A percentile compares a stretch with the other conserved stretches of the same genome.
Conservation (phyloP, 768 basidiomycete genomes). For the Lyophyllum semitale region DNA sequence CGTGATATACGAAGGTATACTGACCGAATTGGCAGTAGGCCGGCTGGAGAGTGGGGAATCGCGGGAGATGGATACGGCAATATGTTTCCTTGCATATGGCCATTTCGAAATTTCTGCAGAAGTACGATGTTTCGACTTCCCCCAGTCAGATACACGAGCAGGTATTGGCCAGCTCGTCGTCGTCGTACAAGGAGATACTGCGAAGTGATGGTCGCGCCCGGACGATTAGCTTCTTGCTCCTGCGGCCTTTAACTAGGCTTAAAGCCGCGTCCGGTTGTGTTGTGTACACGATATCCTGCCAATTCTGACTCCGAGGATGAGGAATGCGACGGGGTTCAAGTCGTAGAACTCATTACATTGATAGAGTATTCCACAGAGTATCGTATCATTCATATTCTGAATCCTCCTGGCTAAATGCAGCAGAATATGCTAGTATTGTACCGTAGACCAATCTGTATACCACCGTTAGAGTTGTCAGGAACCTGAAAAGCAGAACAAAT, state of each 20-base stretch:
- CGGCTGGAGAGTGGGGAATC: slow-evolving; percentile 57
- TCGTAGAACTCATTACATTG: slow-evolving; percentile 13
- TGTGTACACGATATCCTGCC: background rate
- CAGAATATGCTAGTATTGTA: slow-evolving; percentile 86
- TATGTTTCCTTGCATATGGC: slow-evolving; percentile 78
- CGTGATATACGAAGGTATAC: slow-evolving; percentile 69
- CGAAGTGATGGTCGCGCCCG: background rate
- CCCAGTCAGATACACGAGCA: slow-evolving; percentile 25
- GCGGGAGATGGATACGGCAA: slow-evolving; percentile 49
- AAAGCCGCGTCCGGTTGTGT: background rate
- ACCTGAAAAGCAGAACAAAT: background rate
- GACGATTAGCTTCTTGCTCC: background rate
- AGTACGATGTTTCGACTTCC: slow-evolving; percentile 36
- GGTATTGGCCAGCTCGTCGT: slow-evolving; percentile 46
- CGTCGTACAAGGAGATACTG: slow-evolving; percentile 26
- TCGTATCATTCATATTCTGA: slow-evolving; percentile 72
- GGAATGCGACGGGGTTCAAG: background rate
- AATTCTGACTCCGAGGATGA: background rate
- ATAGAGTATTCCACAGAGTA: slow-evolving; percentile 10
- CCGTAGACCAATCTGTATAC: slow-evolving; percentile 75
- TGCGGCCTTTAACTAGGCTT: background rate
- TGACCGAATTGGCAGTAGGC: slow-evolving; percentile 64
- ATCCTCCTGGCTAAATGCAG: slow-evolving; percentile 78
- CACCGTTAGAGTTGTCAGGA: background rate
- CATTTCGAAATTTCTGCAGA: slow-evolving; percentile 55